Conservation (phyloP, 305 asterid genomes). For the Nicotiana rustica region DNA sequence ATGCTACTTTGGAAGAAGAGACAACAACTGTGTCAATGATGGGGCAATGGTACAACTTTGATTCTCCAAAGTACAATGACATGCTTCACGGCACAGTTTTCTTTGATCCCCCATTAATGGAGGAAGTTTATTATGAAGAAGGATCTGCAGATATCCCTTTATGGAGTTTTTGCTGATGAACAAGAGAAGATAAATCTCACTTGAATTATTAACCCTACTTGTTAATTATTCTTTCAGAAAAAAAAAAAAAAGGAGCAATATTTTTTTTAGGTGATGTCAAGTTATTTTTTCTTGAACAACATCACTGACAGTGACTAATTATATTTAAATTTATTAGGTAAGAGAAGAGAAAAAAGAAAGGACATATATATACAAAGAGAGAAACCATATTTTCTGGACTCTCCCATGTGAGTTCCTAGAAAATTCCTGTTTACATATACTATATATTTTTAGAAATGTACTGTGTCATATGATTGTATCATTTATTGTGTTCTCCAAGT, state of each 20-base stretch:
- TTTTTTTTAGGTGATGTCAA: conserved; percentile 21
- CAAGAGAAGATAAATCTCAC: background rate
- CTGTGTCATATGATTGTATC: conserved; percentile 24
- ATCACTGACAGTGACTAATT: conserved; percentile 21
- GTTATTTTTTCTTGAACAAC: conserved; percentile 29
- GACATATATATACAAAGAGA: conserved; percentile 9
- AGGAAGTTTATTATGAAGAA: conserved; percentile 54
- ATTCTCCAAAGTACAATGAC: conserved; percentile 68
- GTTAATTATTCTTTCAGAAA: conserved; percentile 10
- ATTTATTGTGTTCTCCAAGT: conserved; percentile 5
- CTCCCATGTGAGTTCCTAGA: conserved; percentile 35
- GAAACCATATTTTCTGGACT: conserved; percentile 19
- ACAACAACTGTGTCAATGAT: conserved; percentile 33
- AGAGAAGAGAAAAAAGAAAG: background rate
- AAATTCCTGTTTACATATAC: conserved; percentile 23
- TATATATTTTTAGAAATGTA: background rate
- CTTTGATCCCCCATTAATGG: conserved; percentile 63
- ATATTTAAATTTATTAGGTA: background rate
- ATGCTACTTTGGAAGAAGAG: conserved; percentile 41
- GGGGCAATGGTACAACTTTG: conserved; percentile 71
- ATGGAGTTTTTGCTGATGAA: conserved; percentile 70
- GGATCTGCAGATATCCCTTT: conserved; percentile 55
- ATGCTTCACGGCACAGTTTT: conserved; percentile 59
- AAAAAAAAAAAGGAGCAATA: background rate
- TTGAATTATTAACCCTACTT: background rate